Conservation (phyloP, 257 asterid genomes). For the Lycium barbarum region DNA sequence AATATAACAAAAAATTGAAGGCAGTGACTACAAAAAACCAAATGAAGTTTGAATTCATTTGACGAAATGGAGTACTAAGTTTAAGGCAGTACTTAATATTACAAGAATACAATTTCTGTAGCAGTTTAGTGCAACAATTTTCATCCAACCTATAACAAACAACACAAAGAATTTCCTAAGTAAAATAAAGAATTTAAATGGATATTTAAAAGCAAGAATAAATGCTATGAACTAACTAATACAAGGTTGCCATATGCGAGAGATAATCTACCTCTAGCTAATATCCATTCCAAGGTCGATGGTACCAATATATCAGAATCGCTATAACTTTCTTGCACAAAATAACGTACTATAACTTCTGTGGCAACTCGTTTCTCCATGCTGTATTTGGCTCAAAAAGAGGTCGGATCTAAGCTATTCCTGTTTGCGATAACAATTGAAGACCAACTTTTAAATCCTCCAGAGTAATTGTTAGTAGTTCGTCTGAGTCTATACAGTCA, state of each 20-base stretch:
- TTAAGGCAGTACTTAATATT: background rate
- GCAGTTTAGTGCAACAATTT: slow-evolving; percentile 3
- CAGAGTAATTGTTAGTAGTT: slow-evolving; percentile 67
- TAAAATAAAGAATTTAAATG: background rate
- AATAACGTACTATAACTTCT: background rate
- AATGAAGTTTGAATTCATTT: too few species aligned
- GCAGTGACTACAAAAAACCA: background rate
- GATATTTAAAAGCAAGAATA: background rate
- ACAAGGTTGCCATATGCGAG: background rate
- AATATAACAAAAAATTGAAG: background rate
- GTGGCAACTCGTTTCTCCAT: background rate
- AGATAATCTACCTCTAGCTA: slow-evolving; percentile 1
- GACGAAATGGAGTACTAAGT: background rate
- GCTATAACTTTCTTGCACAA: background rate
- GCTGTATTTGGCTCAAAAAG: background rate
- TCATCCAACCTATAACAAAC: background rate
- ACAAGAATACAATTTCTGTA: background rate
- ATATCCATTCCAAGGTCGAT: slow-evolving; percentile 18
- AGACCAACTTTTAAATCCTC: slow-evolving; percentile 84
- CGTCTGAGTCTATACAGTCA: slow-evolving; percentile 69
- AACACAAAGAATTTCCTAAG: background rate
- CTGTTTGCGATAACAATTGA: slow-evolving; percentile 56
- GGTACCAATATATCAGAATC: background rate
- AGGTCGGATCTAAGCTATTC: background rate
- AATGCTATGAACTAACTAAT: background rate